Evolutionary conservation across 345 rosid genomes (phyloP).

Genomic region (Moringa oleifera): DNA sequence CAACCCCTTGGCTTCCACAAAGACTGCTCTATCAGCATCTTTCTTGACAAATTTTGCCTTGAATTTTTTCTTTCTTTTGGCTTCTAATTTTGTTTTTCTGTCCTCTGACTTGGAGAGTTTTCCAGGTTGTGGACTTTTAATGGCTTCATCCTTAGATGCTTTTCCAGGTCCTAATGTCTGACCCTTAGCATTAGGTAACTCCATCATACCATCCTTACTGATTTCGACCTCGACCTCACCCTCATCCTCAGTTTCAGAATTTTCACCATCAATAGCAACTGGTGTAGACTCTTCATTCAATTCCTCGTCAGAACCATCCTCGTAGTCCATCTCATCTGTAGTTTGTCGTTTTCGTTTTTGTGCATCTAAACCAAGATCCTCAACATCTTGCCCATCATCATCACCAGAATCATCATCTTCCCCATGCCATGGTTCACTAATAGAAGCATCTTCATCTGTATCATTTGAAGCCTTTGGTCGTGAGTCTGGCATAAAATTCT

Average conservation of each 20-base stretch:
- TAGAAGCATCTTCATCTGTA: slow-evolving; percentile 44
- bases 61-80: slow-evolving; percentile 27
- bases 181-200: slow-evolving; percentile 7
- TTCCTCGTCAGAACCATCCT: slow-evolving; percentile 53
- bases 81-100: slow-evolving; percentile 24
- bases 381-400: slow-evolving; percentile 44
- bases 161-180: slow-evolving; percentile 1
- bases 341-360: slow-evolving; percentile 50
- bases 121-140: slow-evolving; percentile 4
- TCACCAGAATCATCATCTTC: slow-evolving; percentile 34
- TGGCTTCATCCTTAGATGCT: slow-evolving; percentile 14
- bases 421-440: slow-evolving; percentile 17
- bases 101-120: slow-evolving; percentile 22
- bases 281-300: slow-evolving; percentile 24
- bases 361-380: slow-evolving; percentile 86
- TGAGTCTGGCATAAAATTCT: slow-evolving; percentile 31
- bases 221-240: slow-evolving; percentile 33
- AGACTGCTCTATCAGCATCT: slow-evolving; percentile 45
- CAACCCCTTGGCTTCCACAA: slow-evolving; percentile 32
- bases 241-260: slow-evolving; percentile 25
- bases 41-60: slow-evolving; percentile 17
- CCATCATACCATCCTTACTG: slow-evolving; percentile 30
- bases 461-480: slow-evolving; percentile 35
- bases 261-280: slow-evolving; percentile 23
- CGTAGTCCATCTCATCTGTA: slow-evolving; percentile 76